phyloP scores from a whole-genome alignment of 441 rosid species.

The Metrosideros polymorpha region DNA sequence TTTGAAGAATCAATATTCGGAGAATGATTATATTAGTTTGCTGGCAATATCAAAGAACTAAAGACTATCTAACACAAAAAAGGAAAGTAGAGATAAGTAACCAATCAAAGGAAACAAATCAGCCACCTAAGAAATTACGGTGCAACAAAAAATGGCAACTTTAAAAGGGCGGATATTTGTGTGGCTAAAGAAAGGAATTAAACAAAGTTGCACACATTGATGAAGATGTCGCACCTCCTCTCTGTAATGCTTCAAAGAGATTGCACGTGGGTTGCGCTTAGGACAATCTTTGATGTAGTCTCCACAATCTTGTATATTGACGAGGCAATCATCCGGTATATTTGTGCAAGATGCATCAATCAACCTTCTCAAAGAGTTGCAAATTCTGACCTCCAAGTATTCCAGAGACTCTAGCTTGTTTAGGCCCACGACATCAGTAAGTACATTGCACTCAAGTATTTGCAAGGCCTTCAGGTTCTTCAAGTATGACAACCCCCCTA shows the following conservation, averaged over 20 bases:
- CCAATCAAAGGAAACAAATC: background rate
- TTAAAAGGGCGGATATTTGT: no score
- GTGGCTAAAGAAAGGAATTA: no score
- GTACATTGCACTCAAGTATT: fast-evolving
- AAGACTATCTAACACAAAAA: background rate
- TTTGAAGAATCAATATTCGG: background rate
- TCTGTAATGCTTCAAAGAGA: background rate
- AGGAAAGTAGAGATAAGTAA: no score
- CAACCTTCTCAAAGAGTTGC: background rate
- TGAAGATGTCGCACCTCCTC: background rate
- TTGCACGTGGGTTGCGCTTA: no score
- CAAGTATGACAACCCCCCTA: background rate
- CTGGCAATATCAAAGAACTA: background rate
- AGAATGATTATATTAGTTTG: no score
- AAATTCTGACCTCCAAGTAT: fast-evolving
- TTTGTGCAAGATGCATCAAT: background rate
- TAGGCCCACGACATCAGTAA: background rate
- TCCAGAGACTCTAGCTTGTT: background rate
- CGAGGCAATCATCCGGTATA: background rate
- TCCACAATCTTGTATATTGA: fast-evolving
- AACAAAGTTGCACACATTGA: no score
- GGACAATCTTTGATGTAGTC: no score
- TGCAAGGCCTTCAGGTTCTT: background rate
- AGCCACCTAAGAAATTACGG: background rate
- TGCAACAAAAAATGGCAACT: background rate